These are phyloP conservation scores for Neurospora hispaniola DNA, from an alignment of 495 filamentous ascomycete species.

Conservation along the genomic window DNA sequence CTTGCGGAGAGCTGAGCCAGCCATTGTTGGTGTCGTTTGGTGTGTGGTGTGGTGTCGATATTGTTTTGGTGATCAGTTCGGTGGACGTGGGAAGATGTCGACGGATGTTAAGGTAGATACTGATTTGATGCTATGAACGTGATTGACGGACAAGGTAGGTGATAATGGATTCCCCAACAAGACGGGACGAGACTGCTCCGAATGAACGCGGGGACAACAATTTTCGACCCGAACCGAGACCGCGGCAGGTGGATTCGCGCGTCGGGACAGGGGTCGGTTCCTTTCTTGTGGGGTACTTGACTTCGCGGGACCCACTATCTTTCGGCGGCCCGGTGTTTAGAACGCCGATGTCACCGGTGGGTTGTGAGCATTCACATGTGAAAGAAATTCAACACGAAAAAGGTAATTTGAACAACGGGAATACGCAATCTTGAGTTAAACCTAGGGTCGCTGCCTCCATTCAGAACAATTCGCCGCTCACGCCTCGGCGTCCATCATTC, in stretches of 20 bases:
- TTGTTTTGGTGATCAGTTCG: background rate
- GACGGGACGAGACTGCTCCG: background rate
- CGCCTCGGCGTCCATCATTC: background rate
- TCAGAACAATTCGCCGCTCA: background rate
- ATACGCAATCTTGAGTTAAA: background rate
- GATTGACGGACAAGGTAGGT: background rate
- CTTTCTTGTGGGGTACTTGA: background rate
- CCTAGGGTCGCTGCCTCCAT: too few species aligned
- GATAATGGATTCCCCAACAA: background rate
- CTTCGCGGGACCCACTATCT: background rate
- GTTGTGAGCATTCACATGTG: background rate
- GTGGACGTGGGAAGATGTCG: too few species aligned
- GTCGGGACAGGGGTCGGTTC: background rate
- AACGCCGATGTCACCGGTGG: background rate
- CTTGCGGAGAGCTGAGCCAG: conserved; percentile 31
- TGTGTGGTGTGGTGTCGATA: background rate
- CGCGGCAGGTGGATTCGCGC: background rate
- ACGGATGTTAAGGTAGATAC: too few species aligned
- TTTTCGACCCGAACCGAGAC: background rate
- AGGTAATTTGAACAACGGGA: background rate
- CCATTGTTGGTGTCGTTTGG: background rate
- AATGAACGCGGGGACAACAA: background rate
- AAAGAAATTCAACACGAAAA: background rate
- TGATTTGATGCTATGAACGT: too few species aligned
- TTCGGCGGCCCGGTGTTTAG: background rate